Evolutionary conservation across 2,329 filamentous ascomycete species (phyloP).

Genomic region (Thielaviopsis euricoi): DNA sequence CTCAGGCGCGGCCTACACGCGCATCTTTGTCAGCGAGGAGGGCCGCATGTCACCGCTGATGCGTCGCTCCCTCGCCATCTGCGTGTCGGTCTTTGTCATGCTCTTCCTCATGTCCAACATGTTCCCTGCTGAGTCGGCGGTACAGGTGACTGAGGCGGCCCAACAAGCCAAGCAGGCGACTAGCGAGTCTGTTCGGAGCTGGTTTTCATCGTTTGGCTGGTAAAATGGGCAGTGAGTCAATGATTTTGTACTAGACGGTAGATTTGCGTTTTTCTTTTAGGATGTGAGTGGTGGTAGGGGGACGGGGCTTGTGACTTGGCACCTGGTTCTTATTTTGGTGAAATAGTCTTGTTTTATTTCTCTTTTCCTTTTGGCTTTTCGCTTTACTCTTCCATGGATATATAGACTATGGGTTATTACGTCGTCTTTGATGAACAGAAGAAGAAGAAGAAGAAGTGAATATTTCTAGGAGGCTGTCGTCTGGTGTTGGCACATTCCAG

Average conservation of each 20-base stretch:
- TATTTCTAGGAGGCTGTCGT: background rate
- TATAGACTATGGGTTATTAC: background rate
- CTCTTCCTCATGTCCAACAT: slow-evolving; percentile 13
- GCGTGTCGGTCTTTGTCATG: slow-evolving; percentile 13
- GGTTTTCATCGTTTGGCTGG: slow-evolving; percentile 11
- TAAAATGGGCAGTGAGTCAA: too few species aligned
- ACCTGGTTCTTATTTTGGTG: background rate
- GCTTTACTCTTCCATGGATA: background rate
- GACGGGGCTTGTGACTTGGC: too few species aligned
- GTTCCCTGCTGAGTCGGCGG: slow-evolving; percentile 3
- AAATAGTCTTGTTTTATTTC: background rate
- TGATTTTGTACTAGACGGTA: too few species aligned
- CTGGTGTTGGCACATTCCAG: background rate
- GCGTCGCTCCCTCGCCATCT: slow-evolving; percentile 14
- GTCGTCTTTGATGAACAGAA: background rate
- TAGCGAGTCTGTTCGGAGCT: slow-evolving; percentile 9
- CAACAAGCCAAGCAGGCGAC: slow-evolving; percentile 5
- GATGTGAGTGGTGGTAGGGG: background rate
- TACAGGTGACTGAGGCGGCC: slow-evolving; percentile 4
- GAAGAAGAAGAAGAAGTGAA: background rate
- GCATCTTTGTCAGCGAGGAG: slow-evolving; percentile 14
- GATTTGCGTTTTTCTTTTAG: background rate
- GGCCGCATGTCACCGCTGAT: slow-evolving; percentile 15
- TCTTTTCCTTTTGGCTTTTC: too few species aligned
- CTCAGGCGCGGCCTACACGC: slow-evolving; percentile 10